These are phyloP conservation scores for Colletotrichum navitas DNA, from an alignment of 2,329 filamentous ascomycete species.

Conservation along the genomic window DNA sequence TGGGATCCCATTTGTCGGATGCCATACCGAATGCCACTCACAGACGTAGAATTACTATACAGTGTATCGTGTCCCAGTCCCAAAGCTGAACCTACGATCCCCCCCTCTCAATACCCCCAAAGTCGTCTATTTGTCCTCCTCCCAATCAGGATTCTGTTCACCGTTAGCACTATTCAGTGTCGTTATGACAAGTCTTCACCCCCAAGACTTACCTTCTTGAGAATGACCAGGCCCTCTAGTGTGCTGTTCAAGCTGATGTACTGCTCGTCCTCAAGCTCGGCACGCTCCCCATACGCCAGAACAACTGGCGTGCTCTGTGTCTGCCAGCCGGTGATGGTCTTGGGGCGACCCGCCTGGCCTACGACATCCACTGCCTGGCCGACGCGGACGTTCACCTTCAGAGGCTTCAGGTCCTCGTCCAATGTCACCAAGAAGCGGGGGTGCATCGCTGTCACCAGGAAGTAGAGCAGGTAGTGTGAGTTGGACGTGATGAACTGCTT, in stretches of 20 bases:
- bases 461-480: constrained; percentile 95
- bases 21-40: constrained; percentile 39
- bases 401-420: constrained; percentile 91
- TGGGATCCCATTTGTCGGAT: constrained; percentile 36
- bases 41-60: constrained; percentile 42
- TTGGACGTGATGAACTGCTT: constrained; percentile 81
- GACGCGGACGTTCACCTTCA: constrained; percentile 96
- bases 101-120: constrained; percentile 20
- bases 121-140: constrained; percentile 59
- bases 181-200: not conserved
- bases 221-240: constrained; percentile 93
- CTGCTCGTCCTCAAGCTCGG: constrained; percentile 97
- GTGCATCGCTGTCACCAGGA: constrained; percentile 95
- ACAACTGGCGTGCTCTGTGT: constrained; percentile 99
- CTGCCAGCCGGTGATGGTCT: constrained; percentile 99
- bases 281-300: constrained; percentile 92
- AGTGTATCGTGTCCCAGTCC: constrained; percentile 42
- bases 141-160: constrained; percentile 67
- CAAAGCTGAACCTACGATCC: constrained; percentile 40
- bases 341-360: constrained; percentile 94
- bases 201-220: constrained; percentile 83
- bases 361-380: constrained; percentile 99
- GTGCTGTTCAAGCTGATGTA: constrained; percentile 93
- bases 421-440: constrained; percentile 96
- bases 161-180: constrained; percentile 11